Evolutionary conservation across 192 early-diverging fungal species (phyloP), one percentile per base, ranked within the genome.

Genomic region (Mortierella alpina): DNA sequence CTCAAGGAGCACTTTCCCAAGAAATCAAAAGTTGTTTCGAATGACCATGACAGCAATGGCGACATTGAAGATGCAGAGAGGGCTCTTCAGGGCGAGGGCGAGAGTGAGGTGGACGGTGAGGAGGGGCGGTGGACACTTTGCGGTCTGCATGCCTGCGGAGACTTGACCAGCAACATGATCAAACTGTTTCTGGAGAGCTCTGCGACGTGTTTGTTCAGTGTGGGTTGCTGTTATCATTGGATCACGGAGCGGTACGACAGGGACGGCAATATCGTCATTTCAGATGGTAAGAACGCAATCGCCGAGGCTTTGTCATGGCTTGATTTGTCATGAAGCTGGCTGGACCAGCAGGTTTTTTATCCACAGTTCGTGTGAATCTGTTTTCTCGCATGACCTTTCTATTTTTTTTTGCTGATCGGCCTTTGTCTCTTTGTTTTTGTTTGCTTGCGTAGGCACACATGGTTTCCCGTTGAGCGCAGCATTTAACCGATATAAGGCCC

Each of bases 141-240:
- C 63, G 94, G 95, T 10, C 84, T 95, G 10, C 94, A 97, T 68
- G 87, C 94, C 0, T 97, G 96, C 70, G 96, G 96, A 8, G 91
- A 96, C 68, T 73, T 97, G 61, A 88, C 92, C 6, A 90, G 91
- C 51, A 89, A 90, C 2, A 89, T 94, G 68, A 85, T 96, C 10
- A 84, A 87, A 50, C 70, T 89, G 22, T 95, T 91, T 75, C 84
- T 87, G 4, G 86, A 89, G 62, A 86, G 85, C 42, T 76, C 84
- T 8, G 86, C 89, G 10, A 83, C 78, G 11, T 83, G 84, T 14
- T 72, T 95, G 46, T 91, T 91, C 14, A 85, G 87, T 54, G 93
- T 95, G 12, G 91, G 93, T 11, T 96, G 96, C 86, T 97, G 96
- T 82, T 96, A 97, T 75, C 94, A 97, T 82, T 86, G 84, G 70